A percentile compares a stretch with the other conserved stretches of the same genome.
Conservation (phyloP, 345 rosid species). For the Salix arbutifolia region DNA sequence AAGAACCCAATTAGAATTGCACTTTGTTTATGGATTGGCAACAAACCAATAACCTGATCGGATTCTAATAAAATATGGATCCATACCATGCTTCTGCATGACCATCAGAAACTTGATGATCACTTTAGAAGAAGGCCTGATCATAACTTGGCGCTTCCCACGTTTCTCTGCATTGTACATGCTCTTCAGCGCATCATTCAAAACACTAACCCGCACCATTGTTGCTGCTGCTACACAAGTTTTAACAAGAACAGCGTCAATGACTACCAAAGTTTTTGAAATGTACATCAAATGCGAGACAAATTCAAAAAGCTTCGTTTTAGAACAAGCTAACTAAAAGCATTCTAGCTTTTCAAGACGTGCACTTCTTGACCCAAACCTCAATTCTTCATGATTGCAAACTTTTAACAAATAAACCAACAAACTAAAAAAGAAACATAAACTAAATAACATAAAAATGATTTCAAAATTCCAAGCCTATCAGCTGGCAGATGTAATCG, state of each 20-base stretch:
- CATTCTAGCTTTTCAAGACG: no score
- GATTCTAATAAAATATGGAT: not conserved
- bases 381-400: not conserved
- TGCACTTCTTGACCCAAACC: not conserved
- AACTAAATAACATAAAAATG: no score
- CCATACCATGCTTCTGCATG: conserved; percentile 31
- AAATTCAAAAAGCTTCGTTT: not conserved
- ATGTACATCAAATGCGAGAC: not conserved
- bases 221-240: not conserved
- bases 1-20: not conserved
- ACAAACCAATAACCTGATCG: not conserved
- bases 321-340: not conserved
- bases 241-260: not conserved
- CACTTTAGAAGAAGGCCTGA: conserved; percentile 33
- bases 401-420: no score
- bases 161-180: conserved; percentile 34
- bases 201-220: conserved; percentile 32
- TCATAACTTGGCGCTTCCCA: conserved; percentile 33
- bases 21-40: not conserved
- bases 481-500: not conserved
- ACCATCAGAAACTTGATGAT: conserved; percentile 27
- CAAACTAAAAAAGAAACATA: no score
- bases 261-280: not conserved
- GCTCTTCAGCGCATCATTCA: conserved; percentile 33
- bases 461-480: not conserved